Percentiles rank a stretch among this genome's conserved stretches.
These are phyloP conservation scores for Clonostachys rosea DNA, from an alignment of 2,329 filamentous ascomycete genomes.

Conservation along the genomic window DNA sequence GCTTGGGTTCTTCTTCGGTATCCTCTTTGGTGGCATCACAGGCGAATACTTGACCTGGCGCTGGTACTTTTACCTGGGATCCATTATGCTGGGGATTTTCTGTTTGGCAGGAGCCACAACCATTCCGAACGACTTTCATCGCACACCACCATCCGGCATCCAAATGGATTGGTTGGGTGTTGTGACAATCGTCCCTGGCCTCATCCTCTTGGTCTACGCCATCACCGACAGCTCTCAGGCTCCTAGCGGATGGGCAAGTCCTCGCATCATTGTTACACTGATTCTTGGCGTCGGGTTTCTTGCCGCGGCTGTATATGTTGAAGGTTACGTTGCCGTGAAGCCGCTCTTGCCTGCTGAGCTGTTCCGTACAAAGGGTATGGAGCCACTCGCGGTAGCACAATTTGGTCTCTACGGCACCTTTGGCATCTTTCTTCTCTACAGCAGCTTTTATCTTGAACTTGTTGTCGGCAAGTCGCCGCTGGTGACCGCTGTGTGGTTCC, in stretches of 20 bases:
- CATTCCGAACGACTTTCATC: conserved; percentile 24
- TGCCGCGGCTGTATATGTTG: conserved; percentile 52
- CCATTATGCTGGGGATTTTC: conserved; percentile 32
- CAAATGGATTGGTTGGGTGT: conserved; percentile 61
- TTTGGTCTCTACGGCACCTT: conserved; percentile 49
- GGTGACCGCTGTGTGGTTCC: conserved; percentile 53
- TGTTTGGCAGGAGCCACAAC: conserved; percentile 39
- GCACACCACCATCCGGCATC: conserved; percentile 17
- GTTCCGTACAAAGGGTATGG: conserved; percentile 59
- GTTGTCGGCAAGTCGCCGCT: conserved; percentile 47
- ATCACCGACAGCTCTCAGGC: conserved; percentile 63
- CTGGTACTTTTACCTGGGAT: conserved; percentile 66
- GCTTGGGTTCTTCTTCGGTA: conserved; percentile 55
- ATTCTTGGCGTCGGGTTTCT: conserved; percentile 51
- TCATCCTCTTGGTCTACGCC: conserved; percentile 64
- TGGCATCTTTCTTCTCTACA: conserved; percentile 59
- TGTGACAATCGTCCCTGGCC: conserved; percentile 46
- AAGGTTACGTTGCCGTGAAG: conserved; percentile 55
- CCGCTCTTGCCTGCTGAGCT: conserved; percentile 61
- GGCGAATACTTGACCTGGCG: conserved; percentile 56
- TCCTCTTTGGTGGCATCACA: conserved; percentile 59
- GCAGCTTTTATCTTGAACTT: conserved; percentile 55
- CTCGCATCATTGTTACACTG: conserved; percentile 58
- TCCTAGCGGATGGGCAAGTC: conserved; percentile 55
- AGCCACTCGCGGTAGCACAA: conserved; percentile 46